Base-by-base conservation (phyloP, 768 basidiomycete genomes). In the Mycena kentingensis region DNA sequence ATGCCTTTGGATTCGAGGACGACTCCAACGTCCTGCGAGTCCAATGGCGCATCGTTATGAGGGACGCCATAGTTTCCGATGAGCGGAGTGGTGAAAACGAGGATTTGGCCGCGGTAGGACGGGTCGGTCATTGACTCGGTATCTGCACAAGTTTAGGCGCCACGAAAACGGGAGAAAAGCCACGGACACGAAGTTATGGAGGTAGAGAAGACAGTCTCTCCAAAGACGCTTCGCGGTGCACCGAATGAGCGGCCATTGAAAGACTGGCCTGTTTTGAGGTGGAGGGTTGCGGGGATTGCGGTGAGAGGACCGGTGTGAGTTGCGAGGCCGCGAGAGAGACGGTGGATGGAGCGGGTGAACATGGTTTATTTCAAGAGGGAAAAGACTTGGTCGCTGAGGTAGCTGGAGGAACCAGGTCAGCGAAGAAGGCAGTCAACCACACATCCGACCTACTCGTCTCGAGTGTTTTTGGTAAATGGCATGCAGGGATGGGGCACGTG, bases 61-160 rank as follows among this genome's bases (percentile, higher is more conserved):
- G 97, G 97, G 8, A 99, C 93, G 48, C 97, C 97, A 65, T 99
- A 99, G 71, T 99, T 99, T 34, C 97, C 97, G 60, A 99, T 97
- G 71, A 99, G 83, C 10, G 97, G 97, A 0, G 95, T 89, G 37
- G 97, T 99, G 76, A 99, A 99, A 51, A 99, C 97, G 58, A 99
- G 83, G 65, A 99, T 96, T 72, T 99, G 97, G 45, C 93, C 89
- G 28, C 93, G 90, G 72, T 99, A 98, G 7, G 97, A 98, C 6
- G 97, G 97, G 69, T 99, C 97, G 31, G 97, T 99, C 97, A 99
- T 98, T 7, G 93, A 97, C 73, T 99, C 97, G 41, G 96, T 98
- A 70, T 99, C 94, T 96, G 65, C n/a, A 34, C 24, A 18, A 21
- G 4, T 38, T 50, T 47, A 57, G 43, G 27, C 44, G 48, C 34